Conservation (phyloP, 1,284 basidiomycete species). For the Trametes pubescens region DNA sequence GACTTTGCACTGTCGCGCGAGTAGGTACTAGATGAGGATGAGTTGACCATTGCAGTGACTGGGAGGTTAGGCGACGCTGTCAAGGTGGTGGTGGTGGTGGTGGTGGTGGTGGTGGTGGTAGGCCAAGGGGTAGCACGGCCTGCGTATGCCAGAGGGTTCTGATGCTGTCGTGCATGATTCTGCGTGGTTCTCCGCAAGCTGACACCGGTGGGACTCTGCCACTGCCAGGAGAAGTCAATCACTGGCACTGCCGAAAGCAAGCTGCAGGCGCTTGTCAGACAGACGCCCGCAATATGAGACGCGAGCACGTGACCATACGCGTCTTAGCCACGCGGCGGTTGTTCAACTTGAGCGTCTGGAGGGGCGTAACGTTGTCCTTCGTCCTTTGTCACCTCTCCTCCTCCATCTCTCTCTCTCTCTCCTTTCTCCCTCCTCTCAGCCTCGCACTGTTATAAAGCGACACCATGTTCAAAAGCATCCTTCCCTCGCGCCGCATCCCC, state of each 20-base stretch:
- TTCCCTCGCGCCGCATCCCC: constrained; percentile 68
- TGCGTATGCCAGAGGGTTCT: not conserved
- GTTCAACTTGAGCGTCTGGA: constrained; percentile 31
- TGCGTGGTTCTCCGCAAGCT: not conserved
- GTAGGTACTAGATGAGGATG: not conserved
- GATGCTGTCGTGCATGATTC: not conserved
- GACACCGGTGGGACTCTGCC: too few relatives aligned
- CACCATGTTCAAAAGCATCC: constrained; percentile 77
- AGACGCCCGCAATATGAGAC: constrained; percentile 24
- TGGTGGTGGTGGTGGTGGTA: not conserved
- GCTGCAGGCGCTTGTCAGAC: not conserved
- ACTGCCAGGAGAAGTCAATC: not conserved
- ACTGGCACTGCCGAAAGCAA: not conserved
- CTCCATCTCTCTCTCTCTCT: not conserved
- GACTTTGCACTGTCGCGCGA: not conserved
- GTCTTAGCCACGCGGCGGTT: constrained; percentile 25
- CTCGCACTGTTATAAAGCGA: constrained; percentile 18
- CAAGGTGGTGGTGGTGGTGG: not conserved
- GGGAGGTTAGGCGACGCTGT: not conserved
- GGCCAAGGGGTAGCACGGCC: not conserved
- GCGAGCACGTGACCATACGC: constrained; percentile 32
- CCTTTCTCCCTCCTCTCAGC: constrained; percentile 14
- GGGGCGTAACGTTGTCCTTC: constrained; percentile 14
- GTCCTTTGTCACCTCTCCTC: constrained; percentile 12
- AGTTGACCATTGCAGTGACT: not conserved